Percentiles rank a stretch among this genome's conserved stretches.
Conservation (phyloP, 225 moss, liverwort and hornwort species). For the Sphagnum contortum region DNA sequence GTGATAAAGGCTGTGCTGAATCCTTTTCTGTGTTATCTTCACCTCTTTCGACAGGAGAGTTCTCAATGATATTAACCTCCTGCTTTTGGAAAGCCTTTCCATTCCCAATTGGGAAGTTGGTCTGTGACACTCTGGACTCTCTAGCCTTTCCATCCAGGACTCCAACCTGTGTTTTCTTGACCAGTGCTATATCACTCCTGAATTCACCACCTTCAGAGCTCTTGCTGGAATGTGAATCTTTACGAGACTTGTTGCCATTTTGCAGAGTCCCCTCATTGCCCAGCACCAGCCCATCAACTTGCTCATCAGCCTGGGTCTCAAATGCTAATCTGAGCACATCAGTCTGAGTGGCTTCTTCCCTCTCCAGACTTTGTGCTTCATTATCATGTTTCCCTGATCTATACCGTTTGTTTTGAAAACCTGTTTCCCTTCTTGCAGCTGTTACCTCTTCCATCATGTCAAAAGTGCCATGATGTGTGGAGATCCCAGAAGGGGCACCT, state of each 20-base stretch:
- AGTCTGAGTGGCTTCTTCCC: slow-evolving; percentile 10
- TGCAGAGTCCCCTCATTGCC: slow-evolving; percentile 3
- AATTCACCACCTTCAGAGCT: slow-evolving; percentile 12
- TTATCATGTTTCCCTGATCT: slow-evolving; percentile 2
- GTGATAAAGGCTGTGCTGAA: slow-evolving; percentile 31
- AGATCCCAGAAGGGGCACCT: slow-evolving; percentile 23
- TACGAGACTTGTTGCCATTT: background rate
- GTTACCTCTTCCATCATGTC: slow-evolving; percentile 8
- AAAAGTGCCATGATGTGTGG: slow-evolving; percentile 9
- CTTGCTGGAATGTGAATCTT: slow-evolving; percentile 10
- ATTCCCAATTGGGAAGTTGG: slow-evolving; percentile 6
- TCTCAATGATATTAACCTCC: background rate
- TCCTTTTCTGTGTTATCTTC: slow-evolving; percentile 9
- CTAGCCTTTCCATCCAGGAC: slow-evolving; percentile 16
- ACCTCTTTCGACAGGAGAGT: too few species aligned
- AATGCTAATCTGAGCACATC: slow-evolving; percentile 3
- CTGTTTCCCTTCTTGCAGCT: too few species aligned
- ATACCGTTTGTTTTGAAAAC: slow-evolving; percentile 1
- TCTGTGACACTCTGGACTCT: background rate
- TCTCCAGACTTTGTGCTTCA: slow-evolving; percentile 13
- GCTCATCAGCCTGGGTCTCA: slow-evolving; percentile 4
- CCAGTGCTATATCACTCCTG: slow-evolving; percentile 3
- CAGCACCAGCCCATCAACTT: background rate
- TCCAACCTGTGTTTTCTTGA: slow-evolving; percentile 7
- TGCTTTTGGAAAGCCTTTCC: slow-evolving; percentile 11